Conservation (phyloP, 129 eudicot species). For the Ambrosia artemisiifolia region DNA sequence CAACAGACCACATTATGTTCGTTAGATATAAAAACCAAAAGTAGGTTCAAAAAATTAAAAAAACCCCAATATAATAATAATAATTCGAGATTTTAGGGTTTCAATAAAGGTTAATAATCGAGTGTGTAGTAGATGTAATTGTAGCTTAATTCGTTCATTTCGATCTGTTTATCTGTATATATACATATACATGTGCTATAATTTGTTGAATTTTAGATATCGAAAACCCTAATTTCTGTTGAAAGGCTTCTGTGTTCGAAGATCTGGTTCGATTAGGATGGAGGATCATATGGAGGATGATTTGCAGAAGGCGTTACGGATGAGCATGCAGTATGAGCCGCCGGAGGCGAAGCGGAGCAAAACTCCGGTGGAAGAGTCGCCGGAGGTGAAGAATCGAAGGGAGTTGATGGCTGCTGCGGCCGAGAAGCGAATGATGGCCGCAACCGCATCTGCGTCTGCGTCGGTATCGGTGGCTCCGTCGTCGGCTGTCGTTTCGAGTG, state of each 20-base stretch:
- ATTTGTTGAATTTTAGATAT: slow-evolving; percentile 14
- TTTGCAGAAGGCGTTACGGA: slow-evolving; percentile 72
- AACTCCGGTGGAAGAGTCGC: slow-evolving; percentile 36
- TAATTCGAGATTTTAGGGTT: slow-evolving; percentile 24
- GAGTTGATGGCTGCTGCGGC: slow-evolving; percentile 97
- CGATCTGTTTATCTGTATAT: background rate
- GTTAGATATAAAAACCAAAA: slow-evolving; percentile 27
- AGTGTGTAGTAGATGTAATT: slow-evolving; percentile 18
- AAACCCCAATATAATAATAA: slow-evolving; percentile 15
- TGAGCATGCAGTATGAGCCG: slow-evolving; percentile 80
- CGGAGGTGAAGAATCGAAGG: slow-evolving; percentile 53
- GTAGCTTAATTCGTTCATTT: slow-evolving; percentile 4
- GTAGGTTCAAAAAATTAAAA: slow-evolving; percentile 33
- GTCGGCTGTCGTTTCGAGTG: slow-evolving; percentile 32
- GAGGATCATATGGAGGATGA: slow-evolving; percentile 91
- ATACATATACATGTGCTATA: slow-evolving; percentile 9
- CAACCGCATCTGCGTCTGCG: slow-evolving; percentile 7
- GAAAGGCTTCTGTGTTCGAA: slow-evolving; percentile 19
- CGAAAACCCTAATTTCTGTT: slow-evolving; percentile 33
- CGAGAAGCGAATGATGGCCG: slow-evolving; percentile 67
- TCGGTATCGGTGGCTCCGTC: slow-evolving; percentile 64
- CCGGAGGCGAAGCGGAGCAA: slow-evolving; percentile 96
- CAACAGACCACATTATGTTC: slow-evolving; percentile 34
- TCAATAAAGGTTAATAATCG: slow-evolving; percentile 5
- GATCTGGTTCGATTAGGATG: slow-evolving; percentile 29